A percentile compares a stretch with the other conserved stretches of the same genome.
Evolutionary conservation across 768 basidiomycete genomes (phyloP).

Genomic region (Amanita rubescens): DNA sequence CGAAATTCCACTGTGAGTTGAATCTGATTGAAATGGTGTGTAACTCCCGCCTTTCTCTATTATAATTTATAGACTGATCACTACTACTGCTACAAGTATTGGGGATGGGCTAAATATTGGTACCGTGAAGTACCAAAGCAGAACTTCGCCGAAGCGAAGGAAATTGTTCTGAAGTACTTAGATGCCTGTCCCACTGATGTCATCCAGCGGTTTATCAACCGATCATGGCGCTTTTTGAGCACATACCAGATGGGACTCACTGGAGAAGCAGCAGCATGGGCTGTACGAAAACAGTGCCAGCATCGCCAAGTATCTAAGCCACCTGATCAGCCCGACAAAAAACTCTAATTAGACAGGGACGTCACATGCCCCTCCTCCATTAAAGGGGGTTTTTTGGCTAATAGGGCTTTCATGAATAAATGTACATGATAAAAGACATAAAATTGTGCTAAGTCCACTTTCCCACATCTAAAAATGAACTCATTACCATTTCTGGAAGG

Average conservation of each 20-base stretch:
- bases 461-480: no score
- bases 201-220: slow-evolving; percentile 28
- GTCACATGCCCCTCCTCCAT: no score
- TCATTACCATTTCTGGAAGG: no score
- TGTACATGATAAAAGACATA: no score
- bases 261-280: slow-evolving; percentile 31
- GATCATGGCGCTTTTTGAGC: slow-evolving; percentile 27
- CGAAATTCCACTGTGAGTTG: slow-evolving; percentile 40
- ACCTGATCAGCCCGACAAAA: no score
- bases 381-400: no score
- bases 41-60: not conserved
- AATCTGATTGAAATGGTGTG: slow-evolving; percentile 40
- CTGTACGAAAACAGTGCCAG: slow-evolving; percentile 26
- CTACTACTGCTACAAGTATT: slow-evolving; percentile 18
- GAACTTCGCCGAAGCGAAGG: slow-evolving; percentile 25
- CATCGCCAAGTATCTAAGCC: slow-evolving; percentile 22
- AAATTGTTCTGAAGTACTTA: slow-evolving; percentile 17
- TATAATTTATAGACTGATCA: slow-evolving; percentile 2
- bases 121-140: slow-evolving; percentile 24
- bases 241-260: slow-evolving; percentile 28
- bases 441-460: no score
- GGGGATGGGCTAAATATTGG: slow-evolving; percentile 29
- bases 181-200: slow-evolving; percentile 31
- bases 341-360: no score
- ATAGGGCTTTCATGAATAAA: no score